These are phyloP conservation scores for Tillandsia fasciculata DNA, from an alignment of 176 grass and related monocot genomes.

Conservation along the genomic window DNA sequence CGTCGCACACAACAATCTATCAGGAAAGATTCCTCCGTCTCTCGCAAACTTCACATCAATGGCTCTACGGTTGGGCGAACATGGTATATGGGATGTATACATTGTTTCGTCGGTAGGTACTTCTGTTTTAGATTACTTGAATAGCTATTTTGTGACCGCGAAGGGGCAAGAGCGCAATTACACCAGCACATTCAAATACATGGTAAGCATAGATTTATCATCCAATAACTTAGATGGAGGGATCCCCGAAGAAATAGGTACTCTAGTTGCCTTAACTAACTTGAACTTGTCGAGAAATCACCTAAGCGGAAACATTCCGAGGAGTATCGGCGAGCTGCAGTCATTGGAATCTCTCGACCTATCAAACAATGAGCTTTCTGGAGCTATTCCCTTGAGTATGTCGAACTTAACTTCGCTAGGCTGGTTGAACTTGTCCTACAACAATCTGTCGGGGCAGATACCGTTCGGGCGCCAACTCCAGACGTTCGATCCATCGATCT, in stretches of 20 bases:
- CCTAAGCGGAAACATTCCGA: slow-evolving; percentile 14
- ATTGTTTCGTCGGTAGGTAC: no score
- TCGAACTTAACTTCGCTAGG: neutral
- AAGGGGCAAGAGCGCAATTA: slow-evolving; percentile 11
- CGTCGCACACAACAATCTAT: slow-evolving; percentile 9
- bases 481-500: slow-evolving; percentile 7
- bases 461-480: slow-evolving; percentile 8
- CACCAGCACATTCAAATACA: neutral
- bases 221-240: slow-evolving; percentile 22
- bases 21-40: slow-evolving; percentile 3
- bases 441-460: slow-evolving; percentile 35
- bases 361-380: slow-evolving; percentile 17
- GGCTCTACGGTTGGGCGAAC: no score
- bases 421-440: slow-evolving; percentile 22
- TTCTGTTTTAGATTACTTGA: no score
- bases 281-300: slow-evolving; percentile 32
- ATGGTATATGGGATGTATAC: no score
- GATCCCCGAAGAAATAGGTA: slow-evolving; percentile 12
- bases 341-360: slow-evolving; percentile 30
- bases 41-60: neutral
- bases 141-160: neutral
- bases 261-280: neutral
- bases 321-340: slow-evolving; percentile 1
- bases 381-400: slow-evolving; percentile 16
- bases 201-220: slow-evolving; percentile 24